A percentile compares a stretch with the other conserved stretches of the same genome.
phyloP scores from a whole-genome alignment of 441 rosid genomes.

The Geranium incanum region DNA sequence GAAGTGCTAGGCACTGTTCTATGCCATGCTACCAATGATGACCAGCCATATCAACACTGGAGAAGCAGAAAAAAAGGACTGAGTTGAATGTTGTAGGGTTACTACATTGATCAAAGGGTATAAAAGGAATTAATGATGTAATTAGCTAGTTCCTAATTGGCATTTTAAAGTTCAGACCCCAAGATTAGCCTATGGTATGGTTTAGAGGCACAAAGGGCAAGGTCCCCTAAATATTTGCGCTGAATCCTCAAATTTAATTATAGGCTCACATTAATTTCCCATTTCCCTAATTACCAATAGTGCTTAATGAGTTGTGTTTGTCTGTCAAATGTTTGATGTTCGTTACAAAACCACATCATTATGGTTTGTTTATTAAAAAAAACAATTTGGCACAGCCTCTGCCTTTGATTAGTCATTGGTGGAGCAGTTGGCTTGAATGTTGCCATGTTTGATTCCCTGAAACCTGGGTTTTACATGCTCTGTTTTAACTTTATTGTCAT shows the following conservation, averaged over 20 bases:
- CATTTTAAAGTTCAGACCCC: constrained; percentile 18
- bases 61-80: neutral
- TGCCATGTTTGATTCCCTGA: constrained; percentile 53
- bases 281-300: constrained; percentile 12
- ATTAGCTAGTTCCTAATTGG: constrained; percentile 1
- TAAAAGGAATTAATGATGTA: constrained; percentile 6
- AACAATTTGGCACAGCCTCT: constrained; percentile 12
- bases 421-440: constrained; percentile 49
- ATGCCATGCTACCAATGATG: constrained; percentile 1
- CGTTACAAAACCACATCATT: constrained; percentile 18
- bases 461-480: constrained; percentile 35
- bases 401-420: constrained; percentile 23
- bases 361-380: constrained; percentile 6
- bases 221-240: constrained; percentile 32
- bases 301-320: constrained; percentile 47
- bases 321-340: constrained; percentile 22
- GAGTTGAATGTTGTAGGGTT: neutral
- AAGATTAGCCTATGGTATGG: constrained; percentile 30
- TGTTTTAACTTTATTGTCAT: constrained; percentile 16
- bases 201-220: constrained; percentile 24
- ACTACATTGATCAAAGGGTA: constrained; percentile 5
- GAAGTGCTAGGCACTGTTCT: neutral
- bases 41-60: neutral
- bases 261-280: constrained; percentile 21
- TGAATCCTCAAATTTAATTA: constrained; percentile 14